phyloP scores from a whole-genome alignment of 257 asterid genomes.

The Jacaranda mimosifolia region DNA sequence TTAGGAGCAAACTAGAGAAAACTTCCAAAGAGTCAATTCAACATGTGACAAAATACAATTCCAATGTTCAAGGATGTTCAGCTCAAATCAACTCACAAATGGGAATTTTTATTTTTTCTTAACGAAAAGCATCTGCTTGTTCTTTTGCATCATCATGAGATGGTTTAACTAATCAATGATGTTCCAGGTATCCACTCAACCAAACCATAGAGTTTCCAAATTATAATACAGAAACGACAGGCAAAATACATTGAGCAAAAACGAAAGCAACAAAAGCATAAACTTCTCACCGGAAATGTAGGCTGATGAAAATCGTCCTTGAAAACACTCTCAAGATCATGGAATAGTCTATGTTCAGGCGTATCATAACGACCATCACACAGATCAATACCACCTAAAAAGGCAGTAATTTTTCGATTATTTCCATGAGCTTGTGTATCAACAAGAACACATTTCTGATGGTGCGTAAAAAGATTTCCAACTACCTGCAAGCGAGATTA shows the following conservation, averaged over 20 bases:
- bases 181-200: slow-evolving; percentile 8
- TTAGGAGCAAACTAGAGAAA: neutral
- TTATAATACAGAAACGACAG: slow-evolving; percentile 16
- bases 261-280: neutral
- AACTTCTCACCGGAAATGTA: slow-evolving; percentile 73
- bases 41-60: neutral
- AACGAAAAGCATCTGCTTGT: too few species aligned
- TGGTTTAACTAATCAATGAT: neutral
- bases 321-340: slow-evolving; percentile 72
- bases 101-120: too few species aligned
- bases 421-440: slow-evolving; percentile 90
- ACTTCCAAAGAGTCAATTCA: slow-evolving; percentile 6
- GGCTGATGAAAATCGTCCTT: slow-evolving; percentile 90
- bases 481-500: slow-evolving; percentile 67
- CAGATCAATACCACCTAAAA: slow-evolving; percentile 91
- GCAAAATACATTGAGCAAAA: slow-evolving; percentile 19
- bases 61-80: slow-evolving; percentile 13
- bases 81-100: neutral
- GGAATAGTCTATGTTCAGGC: slow-evolving; percentile 81
- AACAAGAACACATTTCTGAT: slow-evolving; percentile 93
- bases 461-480: slow-evolving; percentile 86
- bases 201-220: neutral
- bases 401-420: slow-evolving; percentile 84
- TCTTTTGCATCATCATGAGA: neutral
- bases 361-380: slow-evolving; percentile 99